Evolutionary conservation across 106 monocot genomes (phyloP).

Genomic region (Dendrobium huoshanense): DNA sequence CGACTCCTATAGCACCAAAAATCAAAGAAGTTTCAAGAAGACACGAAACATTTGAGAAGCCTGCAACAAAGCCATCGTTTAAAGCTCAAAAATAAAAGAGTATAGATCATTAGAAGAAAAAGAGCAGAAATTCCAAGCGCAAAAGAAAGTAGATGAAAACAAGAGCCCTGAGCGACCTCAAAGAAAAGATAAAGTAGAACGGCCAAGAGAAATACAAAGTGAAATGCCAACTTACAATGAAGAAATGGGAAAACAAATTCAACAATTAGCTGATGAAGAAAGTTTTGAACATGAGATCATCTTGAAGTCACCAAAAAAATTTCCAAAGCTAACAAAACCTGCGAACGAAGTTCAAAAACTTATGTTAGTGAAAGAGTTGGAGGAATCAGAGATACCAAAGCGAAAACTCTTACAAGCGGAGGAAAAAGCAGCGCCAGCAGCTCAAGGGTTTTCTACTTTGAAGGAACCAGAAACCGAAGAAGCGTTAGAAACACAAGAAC

Average conservation of each 20-base stretch:
- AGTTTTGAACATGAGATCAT: background rate
- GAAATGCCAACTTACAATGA: background rate
- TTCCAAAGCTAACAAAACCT: background rate
- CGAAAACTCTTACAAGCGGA: background rate
- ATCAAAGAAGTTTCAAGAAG: background rate
- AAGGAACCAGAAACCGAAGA: background rate
- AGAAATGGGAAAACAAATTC: background rate
- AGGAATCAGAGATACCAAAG: background rate
- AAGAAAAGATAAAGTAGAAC: background rate
- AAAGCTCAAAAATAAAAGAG: background rate
- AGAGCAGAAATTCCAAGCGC: background rate
- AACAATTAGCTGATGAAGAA: background rate
- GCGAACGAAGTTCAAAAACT: background rate
- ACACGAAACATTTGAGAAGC: background rate
- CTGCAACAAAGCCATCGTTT: too few species aligned
- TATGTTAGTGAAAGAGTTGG: background rate
- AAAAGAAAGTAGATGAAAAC: background rate
- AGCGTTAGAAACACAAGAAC: background rate
- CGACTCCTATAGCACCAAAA: background rate
- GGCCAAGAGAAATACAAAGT: background rate
- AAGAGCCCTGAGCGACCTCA: background rate
- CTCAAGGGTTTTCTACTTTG: background rate
- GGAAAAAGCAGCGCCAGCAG: background rate
- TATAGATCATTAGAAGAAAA: background rate
- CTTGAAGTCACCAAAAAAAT: background rate